A percentile compares a stretch with the other conserved stretches of the same genome.
These are phyloP conservation scores for Ophiostoma fasciatum DNA, from an alignment of 2,329 filamentous ascomycete species.

Conservation along the genomic window DNA sequence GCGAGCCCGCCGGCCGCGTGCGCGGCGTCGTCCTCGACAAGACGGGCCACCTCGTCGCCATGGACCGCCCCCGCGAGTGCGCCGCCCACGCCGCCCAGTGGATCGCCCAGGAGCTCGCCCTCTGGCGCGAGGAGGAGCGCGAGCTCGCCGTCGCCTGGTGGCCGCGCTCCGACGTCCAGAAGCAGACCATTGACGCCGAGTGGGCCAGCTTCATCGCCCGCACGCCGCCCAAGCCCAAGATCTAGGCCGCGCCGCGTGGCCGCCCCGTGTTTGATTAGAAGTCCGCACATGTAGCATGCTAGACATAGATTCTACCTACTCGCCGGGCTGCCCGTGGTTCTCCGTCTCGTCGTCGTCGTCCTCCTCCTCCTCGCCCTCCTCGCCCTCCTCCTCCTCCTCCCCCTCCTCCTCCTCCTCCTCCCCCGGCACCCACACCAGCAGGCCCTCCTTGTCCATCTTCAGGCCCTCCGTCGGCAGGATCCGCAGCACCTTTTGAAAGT, in stretches of 20 bases:
- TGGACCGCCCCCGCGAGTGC: constrained; percentile 58
- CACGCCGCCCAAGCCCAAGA: constrained; percentile 5
- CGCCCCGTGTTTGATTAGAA: too few species aligned
- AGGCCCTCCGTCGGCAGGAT: constrained; percentile 68
- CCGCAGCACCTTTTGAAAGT: constrained; percentile 82
- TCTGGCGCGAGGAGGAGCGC: constrained; percentile 42
- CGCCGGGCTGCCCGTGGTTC: too few species aligned
- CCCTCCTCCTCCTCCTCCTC: constrained; percentile 17
- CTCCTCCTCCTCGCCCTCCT: neutral
- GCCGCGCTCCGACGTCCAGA: constrained; percentile 32
- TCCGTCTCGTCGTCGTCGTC: too few species aligned
- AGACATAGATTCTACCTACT: too few species aligned
- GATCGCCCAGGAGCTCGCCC: constrained; percentile 38
- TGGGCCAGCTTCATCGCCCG: constrained; percentile 21
- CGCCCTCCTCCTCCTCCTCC: constrained; percentile 3
- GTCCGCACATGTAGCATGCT: too few species aligned
- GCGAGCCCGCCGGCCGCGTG: constrained; percentile 50
- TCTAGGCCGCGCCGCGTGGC: constrained; percentile 3
- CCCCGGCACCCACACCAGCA: constrained; percentile 47
- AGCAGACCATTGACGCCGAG: constrained; percentile 39
- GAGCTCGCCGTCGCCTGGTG: constrained; percentile 40
- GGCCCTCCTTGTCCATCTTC: constrained; percentile 52
- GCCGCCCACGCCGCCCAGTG: constrained; percentile 46
- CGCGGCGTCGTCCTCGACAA: constrained; percentile 46
- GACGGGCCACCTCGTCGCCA: constrained; percentile 66